A percentile compares a stretch with the other conserved stretches of the same genome.
phyloP scores from a whole-genome alignment of 306 rosid genomes.

The Rosa chinensis region DNA sequence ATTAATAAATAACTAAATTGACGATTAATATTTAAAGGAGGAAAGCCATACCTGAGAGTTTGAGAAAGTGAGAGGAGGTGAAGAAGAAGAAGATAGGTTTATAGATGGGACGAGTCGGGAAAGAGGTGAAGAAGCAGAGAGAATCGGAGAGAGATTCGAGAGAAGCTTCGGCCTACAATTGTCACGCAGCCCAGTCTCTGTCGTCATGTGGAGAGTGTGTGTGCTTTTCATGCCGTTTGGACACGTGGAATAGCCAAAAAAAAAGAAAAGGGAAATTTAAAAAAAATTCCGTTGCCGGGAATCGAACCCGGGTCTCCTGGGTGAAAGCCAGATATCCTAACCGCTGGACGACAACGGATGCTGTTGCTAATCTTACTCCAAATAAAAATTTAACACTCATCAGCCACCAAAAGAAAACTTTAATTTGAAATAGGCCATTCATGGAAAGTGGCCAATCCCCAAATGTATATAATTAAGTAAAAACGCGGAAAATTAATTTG shows the following conservation, averaged over 20 bases:
- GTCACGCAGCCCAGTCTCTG: not conserved
- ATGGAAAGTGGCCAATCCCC: no score
- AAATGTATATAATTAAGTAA: fast-evolving
- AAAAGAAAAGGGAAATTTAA: no score
- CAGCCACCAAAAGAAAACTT: no score
- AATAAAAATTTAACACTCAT: no score
- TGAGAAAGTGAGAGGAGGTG: not conserved
- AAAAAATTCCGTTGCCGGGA: conserved; percentile 90
- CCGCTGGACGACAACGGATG: conserved; percentile 96
- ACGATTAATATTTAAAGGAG: no score
- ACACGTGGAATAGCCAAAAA: not conserved
- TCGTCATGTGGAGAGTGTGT: conserved; percentile 1
- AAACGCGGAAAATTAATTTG: not conserved
- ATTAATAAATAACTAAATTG: not conserved
- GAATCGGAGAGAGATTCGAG: not conserved
- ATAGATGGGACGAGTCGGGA: not conserved
- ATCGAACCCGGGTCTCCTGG: conserved; percentile 99
- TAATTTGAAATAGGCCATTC: no score
- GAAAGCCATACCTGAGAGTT: not conserved
- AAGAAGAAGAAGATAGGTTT: conserved; percentile 10
- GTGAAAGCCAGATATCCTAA: conserved; percentile 77
- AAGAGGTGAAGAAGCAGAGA: not conserved
- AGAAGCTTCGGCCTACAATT: not conserved
- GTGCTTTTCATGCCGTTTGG: not conserved
- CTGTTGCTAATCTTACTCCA: no score